Conservation (phyloP, 2,329 filamentous ascomycete species). For the Dissoconium aciculare region DNA sequence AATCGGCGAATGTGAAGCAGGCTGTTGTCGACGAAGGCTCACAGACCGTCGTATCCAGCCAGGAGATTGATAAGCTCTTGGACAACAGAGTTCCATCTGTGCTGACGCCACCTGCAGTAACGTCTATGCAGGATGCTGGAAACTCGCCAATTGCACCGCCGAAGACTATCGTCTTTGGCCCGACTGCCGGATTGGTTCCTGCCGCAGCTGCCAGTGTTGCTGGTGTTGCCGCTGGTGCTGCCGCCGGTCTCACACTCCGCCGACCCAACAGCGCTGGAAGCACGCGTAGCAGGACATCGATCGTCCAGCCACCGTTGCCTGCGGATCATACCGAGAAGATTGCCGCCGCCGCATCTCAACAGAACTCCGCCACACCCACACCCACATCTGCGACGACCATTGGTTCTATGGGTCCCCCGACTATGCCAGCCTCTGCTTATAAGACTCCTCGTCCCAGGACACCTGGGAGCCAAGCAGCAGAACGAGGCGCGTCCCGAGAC, state of each 20-base stretch:
- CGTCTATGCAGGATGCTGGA: conserved; percentile 7
- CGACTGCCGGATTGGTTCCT: conserved; percentile 3
- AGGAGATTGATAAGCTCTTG: conserved; percentile 64
- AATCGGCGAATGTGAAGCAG: not conserved
- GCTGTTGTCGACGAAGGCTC: conserved; percentile 49
- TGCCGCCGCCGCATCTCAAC: conserved; percentile 54
- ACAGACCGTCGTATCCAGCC: conserved; percentile 71
- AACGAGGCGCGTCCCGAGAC: conserved; percentile 15
- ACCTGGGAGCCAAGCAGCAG: conserved; percentile 13
- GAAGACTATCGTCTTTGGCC: conserved; percentile 3
- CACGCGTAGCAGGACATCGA: conserved; percentile 35
- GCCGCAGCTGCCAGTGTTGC: conserved; percentile 16
- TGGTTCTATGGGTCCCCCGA: conserved; percentile 66
- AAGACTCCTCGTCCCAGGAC: conserved; percentile 25
- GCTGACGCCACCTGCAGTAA: conserved; percentile 4
- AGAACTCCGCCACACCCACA: conserved; percentile 28
- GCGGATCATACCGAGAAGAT: conserved; percentile 72
- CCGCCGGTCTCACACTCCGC: conserved; percentile 2
- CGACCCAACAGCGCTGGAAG: conserved; percentile 64
- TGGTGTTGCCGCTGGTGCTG: conserved; percentile 11
- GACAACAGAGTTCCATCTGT: conserved; percentile 32
- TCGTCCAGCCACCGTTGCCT: conserved; percentile 51
- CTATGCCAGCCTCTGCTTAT: conserved; percentile 63
- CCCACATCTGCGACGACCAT: conserved; percentile 17
- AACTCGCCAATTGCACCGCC: conserved; percentile 10